Conservation (phyloP, 1,284 basidiomycete genomes). For the Amylostereum areolatum region DNA sequence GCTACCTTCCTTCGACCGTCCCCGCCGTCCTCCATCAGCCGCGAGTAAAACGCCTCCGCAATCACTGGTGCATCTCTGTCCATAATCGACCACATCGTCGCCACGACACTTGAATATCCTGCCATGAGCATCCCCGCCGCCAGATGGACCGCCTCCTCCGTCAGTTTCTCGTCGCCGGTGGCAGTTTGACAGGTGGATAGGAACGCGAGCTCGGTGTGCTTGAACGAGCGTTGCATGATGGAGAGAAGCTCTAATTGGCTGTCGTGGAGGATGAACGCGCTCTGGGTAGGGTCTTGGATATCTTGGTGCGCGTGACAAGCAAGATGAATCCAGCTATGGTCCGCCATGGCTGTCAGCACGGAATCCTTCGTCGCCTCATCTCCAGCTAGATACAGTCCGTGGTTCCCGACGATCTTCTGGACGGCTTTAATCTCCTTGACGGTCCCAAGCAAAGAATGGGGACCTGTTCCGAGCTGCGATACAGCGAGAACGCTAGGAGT, state of each 20-base stretch:
- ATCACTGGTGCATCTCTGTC: slow-evolving; percentile 9
- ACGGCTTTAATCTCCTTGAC: slow-evolving; percentile 1
- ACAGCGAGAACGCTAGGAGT: too few relatives aligned
- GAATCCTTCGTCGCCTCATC: slow-evolving; percentile 13
- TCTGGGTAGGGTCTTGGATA: too few relatives aligned
- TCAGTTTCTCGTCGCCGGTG: slow-evolving; percentile 12
- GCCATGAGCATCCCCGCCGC: slow-evolving; percentile 18
- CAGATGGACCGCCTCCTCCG: slow-evolving; percentile 17
- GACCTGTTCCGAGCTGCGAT: slow-evolving; percentile 1
- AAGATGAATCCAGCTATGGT: too few relatives aligned
- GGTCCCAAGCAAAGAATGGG: too few relatives aligned
- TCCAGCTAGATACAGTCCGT: slow-evolving; percentile 14
- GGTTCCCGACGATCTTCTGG: slow-evolving; percentile 10
- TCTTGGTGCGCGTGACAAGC: too few relatives aligned
- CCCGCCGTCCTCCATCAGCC: not conserved
- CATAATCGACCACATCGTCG: slow-evolving; percentile 19
- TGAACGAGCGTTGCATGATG: too few relatives aligned
- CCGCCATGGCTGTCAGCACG: too few relatives aligned
- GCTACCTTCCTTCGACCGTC: not conserved
- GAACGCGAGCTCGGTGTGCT: too few relatives aligned
- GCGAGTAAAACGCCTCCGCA: slow-evolving; percentile 7
- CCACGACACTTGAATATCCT: slow-evolving; percentile 16
- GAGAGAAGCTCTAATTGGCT: too few relatives aligned
- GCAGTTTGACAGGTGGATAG: slow-evolving; percentile 19
- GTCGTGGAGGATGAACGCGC: too few relatives aligned